These are phyloP conservation scores for Pelargonium cotyledonis DNA, from an alignment of 441 rosid species.

Conservation along the genomic window DNA sequence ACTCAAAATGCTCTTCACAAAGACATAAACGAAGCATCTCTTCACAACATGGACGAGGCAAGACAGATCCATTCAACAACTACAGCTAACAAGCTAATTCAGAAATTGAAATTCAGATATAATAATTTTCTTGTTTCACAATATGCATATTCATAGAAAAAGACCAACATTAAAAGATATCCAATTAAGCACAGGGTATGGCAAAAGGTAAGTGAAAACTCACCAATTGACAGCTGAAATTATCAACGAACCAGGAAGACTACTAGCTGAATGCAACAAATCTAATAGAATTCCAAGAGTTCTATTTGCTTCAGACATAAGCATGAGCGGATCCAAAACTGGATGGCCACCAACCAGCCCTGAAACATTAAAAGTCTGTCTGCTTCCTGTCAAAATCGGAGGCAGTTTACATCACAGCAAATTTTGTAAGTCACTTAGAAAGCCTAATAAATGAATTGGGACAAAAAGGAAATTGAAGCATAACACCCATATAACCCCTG, in stretches of 20 bases:
- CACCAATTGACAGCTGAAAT: constrained; percentile 79
- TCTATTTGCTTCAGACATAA: constrained; percentile 69
- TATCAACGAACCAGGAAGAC: constrained; percentile 64
- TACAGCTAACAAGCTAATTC: not conserved
- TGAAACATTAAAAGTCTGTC: constrained; percentile 61
- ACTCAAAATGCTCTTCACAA: not conserved
- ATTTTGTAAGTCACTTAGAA: not conserved
- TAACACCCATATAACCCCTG: constrained; percentile 15
- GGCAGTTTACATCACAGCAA: constrained; percentile 15
- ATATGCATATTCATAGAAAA: not conserved
- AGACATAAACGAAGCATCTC: not conserved
- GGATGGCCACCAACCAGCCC: constrained; percentile 78
- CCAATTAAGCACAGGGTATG: not conserved
- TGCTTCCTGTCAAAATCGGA: constrained; percentile 45
- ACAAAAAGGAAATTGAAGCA: not conserved
- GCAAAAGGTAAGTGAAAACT: constrained; percentile 32
- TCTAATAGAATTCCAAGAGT: constrained; percentile 53
- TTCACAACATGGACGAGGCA: not conserved
- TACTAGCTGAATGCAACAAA: constrained; percentile 52
- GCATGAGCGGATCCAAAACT: constrained; percentile 57
- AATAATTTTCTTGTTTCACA: not conserved
- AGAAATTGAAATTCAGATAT: not conserved
- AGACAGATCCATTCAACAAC: not conserved
- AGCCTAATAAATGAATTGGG: not conserved
- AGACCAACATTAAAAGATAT: not conserved